Conservation (phyloP, 352 stramenopile species). For the Globisporangium cystogenes region DNA sequence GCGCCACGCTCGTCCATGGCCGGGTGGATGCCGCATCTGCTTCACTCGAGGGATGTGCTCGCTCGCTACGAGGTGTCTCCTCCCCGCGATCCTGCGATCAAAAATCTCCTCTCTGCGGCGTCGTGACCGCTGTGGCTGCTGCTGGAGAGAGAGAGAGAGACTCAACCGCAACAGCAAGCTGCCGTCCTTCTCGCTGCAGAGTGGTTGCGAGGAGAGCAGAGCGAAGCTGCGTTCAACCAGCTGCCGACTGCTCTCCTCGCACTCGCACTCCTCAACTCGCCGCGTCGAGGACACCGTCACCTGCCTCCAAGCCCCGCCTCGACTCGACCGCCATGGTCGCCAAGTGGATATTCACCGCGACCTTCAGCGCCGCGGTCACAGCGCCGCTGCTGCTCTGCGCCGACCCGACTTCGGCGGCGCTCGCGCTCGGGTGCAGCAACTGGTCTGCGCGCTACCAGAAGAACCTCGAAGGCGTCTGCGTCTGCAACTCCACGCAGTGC, state of each 20-base stretch:
- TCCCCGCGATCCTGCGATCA: too few species aligned
- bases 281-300: not conserved
- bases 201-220: too few species aligned
- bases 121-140: too few species aligned
- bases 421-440: conserved; percentile 23
- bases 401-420: conserved; percentile 4
- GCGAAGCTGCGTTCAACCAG: not conserved
- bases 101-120: too few species aligned
- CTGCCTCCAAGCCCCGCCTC: not conserved
- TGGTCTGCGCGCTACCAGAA: conserved; percentile 43
- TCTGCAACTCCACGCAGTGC: conserved; percentile 46
- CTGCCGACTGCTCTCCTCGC: not conserved
- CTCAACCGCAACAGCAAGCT: too few species aligned
- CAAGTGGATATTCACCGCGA: conserved; percentile 3
- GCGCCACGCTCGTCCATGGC: too few species aligned
- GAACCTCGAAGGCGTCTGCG: conserved; percentile 42
- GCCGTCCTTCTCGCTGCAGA: too few species aligned
- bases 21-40: not conserved
- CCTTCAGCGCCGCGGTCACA: not conserved
- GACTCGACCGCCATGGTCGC: conserved; percentile 2
- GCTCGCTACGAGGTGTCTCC: too few species aligned
- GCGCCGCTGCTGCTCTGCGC: not conserved
- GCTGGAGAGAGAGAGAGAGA: not conserved
- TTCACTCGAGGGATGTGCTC: not conserved
- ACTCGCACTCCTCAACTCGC: not conserved